Percentiles rank a stretch among this genome's conserved stretches.
Evolutionary conservation across 2,329 filamentous ascomycete genomes (phyloP).

Genomic region (Hymenoscyphus fructigenus): DNA sequence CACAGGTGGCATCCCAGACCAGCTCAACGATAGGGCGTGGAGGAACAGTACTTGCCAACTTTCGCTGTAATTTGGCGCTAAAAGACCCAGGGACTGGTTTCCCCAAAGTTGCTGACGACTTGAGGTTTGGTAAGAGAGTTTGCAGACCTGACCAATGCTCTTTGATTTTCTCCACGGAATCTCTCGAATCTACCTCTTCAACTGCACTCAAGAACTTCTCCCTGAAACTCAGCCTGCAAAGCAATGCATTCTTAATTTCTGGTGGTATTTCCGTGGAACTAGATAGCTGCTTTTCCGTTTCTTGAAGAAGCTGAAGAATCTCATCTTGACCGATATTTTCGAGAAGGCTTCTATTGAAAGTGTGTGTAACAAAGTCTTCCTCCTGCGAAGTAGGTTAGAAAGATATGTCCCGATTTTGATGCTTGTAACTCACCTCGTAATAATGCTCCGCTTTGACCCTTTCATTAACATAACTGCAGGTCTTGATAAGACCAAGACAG

Average conservation of each 20-base stretch:
- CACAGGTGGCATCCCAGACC: constrained; percentile 68
- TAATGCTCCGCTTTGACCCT: constrained; percentile 81
- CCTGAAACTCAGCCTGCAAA: constrained; percentile 65
- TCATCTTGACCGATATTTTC: constrained; percentile 55
- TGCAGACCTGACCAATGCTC: constrained; percentile 43
- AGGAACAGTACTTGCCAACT: constrained; percentile 88
- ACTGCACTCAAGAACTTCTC: constrained; percentile 57
- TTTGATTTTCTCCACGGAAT: constrained; percentile 36
- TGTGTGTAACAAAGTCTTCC: constrained; percentile 93
- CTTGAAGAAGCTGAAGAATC: constrained; percentile 33
- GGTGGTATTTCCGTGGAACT: constrained; percentile 32
- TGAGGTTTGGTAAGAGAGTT: constrained; percentile 52
- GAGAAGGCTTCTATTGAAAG: constrained; percentile 78
- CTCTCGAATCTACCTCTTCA: constrained; percentile 52
- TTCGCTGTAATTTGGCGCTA: constrained; percentile 86
- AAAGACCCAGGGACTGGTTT: constrained; percentile 74
- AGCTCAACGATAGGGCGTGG: constrained; percentile 85
- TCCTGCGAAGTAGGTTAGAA: constrained; percentile 60
- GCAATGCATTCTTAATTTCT: constrained; percentile 54
- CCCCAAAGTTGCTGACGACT: constrained; percentile 60
- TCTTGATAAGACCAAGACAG: constrained; percentile 80
- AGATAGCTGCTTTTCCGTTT: constrained; percentile 35
- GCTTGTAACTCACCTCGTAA: constrained; percentile 67
- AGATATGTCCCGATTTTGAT: constrained; percentile 86
- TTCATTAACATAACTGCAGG: constrained; percentile 75